Evolutionary conservation across 164 flowering plant genomes (phyloP).

Genomic region (Kalanchoe fedtschenkoi): DNA sequence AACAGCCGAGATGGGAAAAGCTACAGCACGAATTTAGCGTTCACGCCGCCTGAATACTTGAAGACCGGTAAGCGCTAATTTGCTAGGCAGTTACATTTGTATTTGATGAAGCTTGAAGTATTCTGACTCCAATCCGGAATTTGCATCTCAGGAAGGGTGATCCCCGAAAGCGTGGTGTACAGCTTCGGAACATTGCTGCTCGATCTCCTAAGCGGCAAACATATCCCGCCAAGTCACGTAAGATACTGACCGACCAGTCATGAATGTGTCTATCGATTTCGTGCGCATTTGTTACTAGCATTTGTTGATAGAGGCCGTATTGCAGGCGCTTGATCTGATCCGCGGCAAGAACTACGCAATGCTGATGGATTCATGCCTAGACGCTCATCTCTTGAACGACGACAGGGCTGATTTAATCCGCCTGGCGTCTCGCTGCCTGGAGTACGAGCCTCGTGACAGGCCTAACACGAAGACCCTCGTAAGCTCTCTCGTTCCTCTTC

Average conservation of each 20-base stretch:
- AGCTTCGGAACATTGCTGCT: slow-evolving; percentile 92
- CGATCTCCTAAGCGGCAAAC: slow-evolving; percentile 92
- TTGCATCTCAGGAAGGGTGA: slow-evolving; percentile 66
- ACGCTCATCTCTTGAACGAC: slow-evolving; percentile 38
- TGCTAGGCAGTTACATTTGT: neutral
- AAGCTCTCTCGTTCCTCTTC: slow-evolving; percentile 33
- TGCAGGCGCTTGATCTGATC: slow-evolving; percentile 49
- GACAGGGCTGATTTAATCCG: slow-evolving; percentile 43
- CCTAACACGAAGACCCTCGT: slow-evolving; percentile 43
- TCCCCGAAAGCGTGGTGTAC: slow-evolving; percentile 79
- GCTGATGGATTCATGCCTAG: slow-evolving; percentile 48
- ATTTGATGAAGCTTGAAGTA: neutral
- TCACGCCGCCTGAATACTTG: slow-evolving; percentile 49
- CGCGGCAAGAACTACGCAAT: slow-evolving; percentile 35
- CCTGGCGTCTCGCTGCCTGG: slow-evolving; percentile 44
- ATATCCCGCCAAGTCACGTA: slow-evolving; percentile 96
- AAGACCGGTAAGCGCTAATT: slow-evolving; percentile 28
- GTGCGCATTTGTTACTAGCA: neutral
- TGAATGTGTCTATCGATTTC: neutral
- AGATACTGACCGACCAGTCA: slow-evolving; percentile 4
- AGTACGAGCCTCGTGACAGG: slow-evolving; percentile 50
- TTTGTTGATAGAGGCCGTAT: neutral
- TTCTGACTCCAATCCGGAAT: neutral
- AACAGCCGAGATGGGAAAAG: slow-evolving; percentile 57
- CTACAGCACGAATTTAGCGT: slow-evolving; percentile 51